Evolutionary conservation across 1,284 basidiomycete genomes (phyloP).

Genomic region (Cryptococcus amylolentus): DNA sequence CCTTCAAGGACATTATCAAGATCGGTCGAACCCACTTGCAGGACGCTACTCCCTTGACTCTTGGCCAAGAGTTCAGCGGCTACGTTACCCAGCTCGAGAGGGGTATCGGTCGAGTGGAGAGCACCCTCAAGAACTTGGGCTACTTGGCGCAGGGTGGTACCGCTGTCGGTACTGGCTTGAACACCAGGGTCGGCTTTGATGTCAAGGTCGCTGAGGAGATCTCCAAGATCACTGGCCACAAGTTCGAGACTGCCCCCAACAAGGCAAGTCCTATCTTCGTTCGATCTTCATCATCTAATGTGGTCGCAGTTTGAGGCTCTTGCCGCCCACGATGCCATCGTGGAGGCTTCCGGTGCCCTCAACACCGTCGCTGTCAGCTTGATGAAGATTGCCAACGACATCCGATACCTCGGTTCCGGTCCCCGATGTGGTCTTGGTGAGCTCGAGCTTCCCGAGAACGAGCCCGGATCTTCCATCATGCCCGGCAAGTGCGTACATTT

Average conservation of each 20-base stretch:
- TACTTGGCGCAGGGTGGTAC: constrained; percentile 96
- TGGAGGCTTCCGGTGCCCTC: constrained; percentile 93
- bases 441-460: constrained; percentile 92
- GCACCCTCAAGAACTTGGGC: constrained; percentile 79
- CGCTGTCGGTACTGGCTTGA: constrained; percentile 95
- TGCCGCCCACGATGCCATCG: constrained; percentile 93
- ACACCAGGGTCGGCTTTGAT: constrained; percentile 96
- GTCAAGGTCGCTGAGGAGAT: constrained; percentile 90
- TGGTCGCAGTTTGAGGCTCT: constrained; percentile 82
- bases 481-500: constrained; percentile 71
- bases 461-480: constrained; percentile 99
- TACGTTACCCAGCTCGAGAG: constrained; percentile 94
- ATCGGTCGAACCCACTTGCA: constrained; percentile 98
- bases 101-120: constrained; percentile 82
- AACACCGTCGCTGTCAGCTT: constrained; percentile 92
- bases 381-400: constrained; percentile 99
- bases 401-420: constrained; percentile 95
- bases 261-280: constrained; percentile 59
- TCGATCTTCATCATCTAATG: background rate
- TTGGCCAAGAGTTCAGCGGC: constrained; percentile 98
- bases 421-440: constrained; percentile 97
- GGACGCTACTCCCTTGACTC: constrained; percentile 95
- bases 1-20: constrained; percentile 90
- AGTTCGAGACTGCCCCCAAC: constrained; percentile 96
- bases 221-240: constrained; percentile 81